phyloP scores from a whole-genome alignment of 306 rosid genomes.

The Amphicarpaea edgeworthii region DNA sequence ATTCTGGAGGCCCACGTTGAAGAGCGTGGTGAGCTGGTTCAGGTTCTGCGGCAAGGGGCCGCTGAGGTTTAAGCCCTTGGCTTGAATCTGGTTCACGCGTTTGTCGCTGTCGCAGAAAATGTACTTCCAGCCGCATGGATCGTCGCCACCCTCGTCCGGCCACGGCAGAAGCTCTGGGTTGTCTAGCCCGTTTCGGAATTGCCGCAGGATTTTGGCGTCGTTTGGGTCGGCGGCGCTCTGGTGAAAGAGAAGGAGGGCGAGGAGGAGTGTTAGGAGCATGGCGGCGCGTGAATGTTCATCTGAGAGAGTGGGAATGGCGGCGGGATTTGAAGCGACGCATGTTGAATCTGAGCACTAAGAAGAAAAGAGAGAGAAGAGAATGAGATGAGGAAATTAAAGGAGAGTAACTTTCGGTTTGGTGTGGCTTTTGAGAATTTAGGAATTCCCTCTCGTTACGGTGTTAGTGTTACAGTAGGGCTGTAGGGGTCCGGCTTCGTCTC shows the following conservation, averaged over 20 bases:
- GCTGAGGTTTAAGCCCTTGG: constrained; percentile 61
- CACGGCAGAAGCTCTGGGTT: constrained; percentile 79
- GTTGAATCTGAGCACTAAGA: not conserved
- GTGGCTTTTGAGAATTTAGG: not conserved
- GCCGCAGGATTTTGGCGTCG: constrained; percentile 67
- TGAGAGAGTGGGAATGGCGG: constrained; percentile 32
- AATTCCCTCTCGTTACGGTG: constrained; percentile 8
- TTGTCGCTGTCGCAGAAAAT: constrained; percentile 66
- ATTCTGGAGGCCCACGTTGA: constrained; percentile 79
- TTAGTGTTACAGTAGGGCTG: not conserved
- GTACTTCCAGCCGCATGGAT: constrained; percentile 90
- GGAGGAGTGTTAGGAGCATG: constrained; percentile 45
- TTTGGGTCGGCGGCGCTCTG: constrained; percentile 61
- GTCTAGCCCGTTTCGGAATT: constrained; percentile 63
- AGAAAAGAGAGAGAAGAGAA: not conserved
- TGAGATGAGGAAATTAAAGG: not conserved
- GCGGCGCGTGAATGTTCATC: constrained; percentile 43
- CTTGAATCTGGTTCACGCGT: constrained; percentile 76
- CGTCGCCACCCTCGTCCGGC: constrained; percentile 62
- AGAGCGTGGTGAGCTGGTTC: constrained; percentile 71
- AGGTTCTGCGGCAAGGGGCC: constrained; percentile 79
- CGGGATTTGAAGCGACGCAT: constrained; percentile 14
- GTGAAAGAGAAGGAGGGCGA: constrained; percentile 46
- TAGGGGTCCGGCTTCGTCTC: not conserved
- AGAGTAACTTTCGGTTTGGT: not conserved